Base-by-base conservation (phyloP, 306 rosid species). In the Vigna unguiculata region DNA sequence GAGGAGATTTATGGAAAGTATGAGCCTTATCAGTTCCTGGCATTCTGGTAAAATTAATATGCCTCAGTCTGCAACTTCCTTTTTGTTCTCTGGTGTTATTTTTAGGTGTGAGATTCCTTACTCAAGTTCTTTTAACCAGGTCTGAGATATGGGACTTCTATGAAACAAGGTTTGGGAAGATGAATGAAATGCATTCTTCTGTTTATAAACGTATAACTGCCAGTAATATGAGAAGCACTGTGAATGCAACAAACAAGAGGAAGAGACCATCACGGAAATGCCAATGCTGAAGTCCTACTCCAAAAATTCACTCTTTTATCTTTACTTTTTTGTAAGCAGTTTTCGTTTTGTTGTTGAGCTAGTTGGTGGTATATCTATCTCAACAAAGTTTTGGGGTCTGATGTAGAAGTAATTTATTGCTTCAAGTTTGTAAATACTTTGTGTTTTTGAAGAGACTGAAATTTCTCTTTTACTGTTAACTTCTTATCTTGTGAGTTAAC, bases 81-180 rank as follows among this genome's bases (percentile, higher is more conserved):
- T 43, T 21, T 9, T 40, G 13, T 9, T 40, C 3, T 40, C 45
- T 40, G 45, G 45, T 40, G 45, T 9, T 40, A 40, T 40, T 40
- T 40, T 7, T 6, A 43, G 34, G 65, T 32, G 41, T 75, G 15
- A 70, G 7, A 24, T 69, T n/a, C 48, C 59, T 38, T 71, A 77
- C 55, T 45, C 58, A 3, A 12, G 0, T 84, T 55, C 13, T 1
- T 54, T 8, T 74, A 67, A 51, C 40, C 78, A 85, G 91, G 91
- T 83, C 91, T 61, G 89, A 87, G 67, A 25, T 87, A 61, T 87
- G 87, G 91, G 75, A 83, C 76, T 87, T 83, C 61, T 87, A 87
- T 2, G 86, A 81, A 78, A 81, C 43, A 62, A 80, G 81, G 53
- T 79, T 78, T 69, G 83, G 83, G 19, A 83, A 74, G 65, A 59